These are phyloP conservation scores for Penicillium concentricum DNA, from an alignment of 2,329 filamentous ascomycete species.

Conservation along the genomic window DNA sequence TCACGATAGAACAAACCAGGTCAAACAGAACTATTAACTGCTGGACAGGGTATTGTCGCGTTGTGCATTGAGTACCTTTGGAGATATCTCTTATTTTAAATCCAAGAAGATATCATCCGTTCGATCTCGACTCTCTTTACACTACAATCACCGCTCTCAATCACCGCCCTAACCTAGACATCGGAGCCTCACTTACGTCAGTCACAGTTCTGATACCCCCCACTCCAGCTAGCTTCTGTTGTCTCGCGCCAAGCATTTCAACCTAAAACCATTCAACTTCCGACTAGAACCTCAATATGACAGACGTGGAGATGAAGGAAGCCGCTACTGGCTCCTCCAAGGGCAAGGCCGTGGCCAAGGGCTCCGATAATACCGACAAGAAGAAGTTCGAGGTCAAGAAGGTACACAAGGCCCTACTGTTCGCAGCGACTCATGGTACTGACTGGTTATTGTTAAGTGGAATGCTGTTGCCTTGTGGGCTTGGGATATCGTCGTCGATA, in stretches of 20 bases:
- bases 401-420: constrained; percentile 52
- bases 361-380: constrained; percentile 63
- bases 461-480: constrained; percentile 98
- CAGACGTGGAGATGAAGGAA: constrained; percentile 96
- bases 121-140: background rate
- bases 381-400: constrained; percentile 99
- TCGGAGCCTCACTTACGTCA: constrained; percentile 13
- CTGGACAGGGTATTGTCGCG: background rate
- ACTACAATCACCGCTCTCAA: background rate
- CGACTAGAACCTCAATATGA: constrained; percentile 58
- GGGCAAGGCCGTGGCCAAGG: constrained; percentile 57
- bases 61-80: constrained; percentile 7
- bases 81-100: background rate
- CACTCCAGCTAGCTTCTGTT: constrained; percentile 7
- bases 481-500: constrained; percentile 99
- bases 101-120: background rate
- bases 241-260: constrained; percentile 8
- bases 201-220: constrained; percentile 9
- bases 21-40: constrained; percentile 12
- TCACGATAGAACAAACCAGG: constrained; percentile 20
- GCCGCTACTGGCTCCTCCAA: constrained; percentile 53
- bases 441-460: constrained; percentile 62
- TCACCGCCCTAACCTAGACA: background rate
- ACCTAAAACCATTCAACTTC: background rate
- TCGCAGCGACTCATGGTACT: constrained; percentile 7